These are phyloP conservation scores for Ophiognomonia clavigignenti-juglandacearum DNA, from an alignment of 2,329 filamentous ascomycete genomes.

Conservation along the genomic window DNA sequence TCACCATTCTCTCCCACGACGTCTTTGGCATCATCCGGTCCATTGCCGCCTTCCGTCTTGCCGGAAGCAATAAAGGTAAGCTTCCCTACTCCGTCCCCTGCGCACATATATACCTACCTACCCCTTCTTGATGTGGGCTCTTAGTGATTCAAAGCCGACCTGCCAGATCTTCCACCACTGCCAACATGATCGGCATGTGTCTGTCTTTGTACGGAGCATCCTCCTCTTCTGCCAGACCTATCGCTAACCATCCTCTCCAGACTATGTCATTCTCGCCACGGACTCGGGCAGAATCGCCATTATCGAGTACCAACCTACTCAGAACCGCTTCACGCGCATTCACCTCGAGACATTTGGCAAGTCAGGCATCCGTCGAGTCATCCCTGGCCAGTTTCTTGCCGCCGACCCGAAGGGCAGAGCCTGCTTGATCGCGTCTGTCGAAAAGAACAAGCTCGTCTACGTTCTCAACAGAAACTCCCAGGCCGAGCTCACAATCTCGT, in stretches of 20 bases:
- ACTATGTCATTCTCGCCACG: conserved; percentile 92
- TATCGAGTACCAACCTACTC: conserved; percentile 80
- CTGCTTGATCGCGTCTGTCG: conserved; percentile 86
- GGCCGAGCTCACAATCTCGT: conserved; percentile 93
- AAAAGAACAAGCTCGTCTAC: conserved; percentile 99
- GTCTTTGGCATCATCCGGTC: conserved; percentile 93
- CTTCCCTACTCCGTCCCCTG: conserved; percentile 23
- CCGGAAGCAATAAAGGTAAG: conserved; percentile 95
- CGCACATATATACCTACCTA: no score
- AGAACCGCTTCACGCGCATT: conserved; percentile 82
- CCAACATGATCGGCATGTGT: conserved; percentile 16
- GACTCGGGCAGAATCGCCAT: conserved; percentile 95
- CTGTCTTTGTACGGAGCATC: conserved; percentile 15
- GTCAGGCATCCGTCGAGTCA: conserved; percentile 86
- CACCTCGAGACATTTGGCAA: conserved; percentile 98
- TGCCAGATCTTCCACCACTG: conserved; percentile 36
- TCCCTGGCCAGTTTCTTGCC: conserved; percentile 93
- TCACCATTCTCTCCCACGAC: conserved; percentile 84
- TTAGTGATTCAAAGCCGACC: conserved; percentile 67
- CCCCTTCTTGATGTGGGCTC: conserved; percentile 42
- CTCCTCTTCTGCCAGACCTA: neutral
- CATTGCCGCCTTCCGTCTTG: conserved; percentile 83
- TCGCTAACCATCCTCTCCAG: conserved; percentile 42
- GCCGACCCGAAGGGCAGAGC: conserved; percentile 94
- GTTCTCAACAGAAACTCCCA: conserved; percentile 94